Conservation (phyloP, 2,329 filamentous ascomycete species). For the Fusarium sp. region DNA sequence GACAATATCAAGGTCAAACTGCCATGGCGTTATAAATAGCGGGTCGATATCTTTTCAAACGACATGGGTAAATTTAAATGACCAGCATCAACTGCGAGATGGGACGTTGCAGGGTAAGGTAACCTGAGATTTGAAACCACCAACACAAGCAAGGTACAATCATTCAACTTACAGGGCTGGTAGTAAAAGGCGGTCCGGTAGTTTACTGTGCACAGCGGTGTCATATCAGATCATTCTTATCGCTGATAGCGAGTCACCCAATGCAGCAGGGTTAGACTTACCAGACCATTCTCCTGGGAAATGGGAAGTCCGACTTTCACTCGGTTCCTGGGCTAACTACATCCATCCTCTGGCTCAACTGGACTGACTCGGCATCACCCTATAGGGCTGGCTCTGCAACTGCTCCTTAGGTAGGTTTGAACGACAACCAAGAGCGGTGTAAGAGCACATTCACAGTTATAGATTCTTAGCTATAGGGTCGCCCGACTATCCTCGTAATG, state of each 20-base stretch:
- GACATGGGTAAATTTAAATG: neutral
- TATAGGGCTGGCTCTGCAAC: constrained; percentile 8
- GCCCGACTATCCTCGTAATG: neutral
- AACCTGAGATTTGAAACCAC: constrained; percentile 38
- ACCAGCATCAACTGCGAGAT: constrained; percentile 20
- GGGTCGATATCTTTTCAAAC: constrained; percentile 15
- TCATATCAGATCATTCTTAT: constrained; percentile 48
- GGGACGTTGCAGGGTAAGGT: constrained; percentile 41
- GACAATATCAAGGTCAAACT: neutral
- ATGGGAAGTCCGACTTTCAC: neutral
- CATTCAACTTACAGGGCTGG: constrained; percentile 2
- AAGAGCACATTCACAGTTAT: neutral
- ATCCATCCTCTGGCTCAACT: neutral
- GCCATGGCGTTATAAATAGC: constrained; percentile 25
- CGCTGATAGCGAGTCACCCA: constrained; percentile 34
- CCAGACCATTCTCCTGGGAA: constrained; percentile 14
- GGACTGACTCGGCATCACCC: constrained; percentile 15
- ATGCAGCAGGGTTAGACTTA: constrained; percentile 5
- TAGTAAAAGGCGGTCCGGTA: constrained; percentile 37
- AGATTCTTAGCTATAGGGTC: constrained; percentile 1
- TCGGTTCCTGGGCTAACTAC: constrained; percentile 13
- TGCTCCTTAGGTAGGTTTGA: neutral
- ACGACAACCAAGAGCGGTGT: constrained; percentile 7
- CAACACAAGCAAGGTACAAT: neutral
- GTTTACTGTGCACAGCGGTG: constrained; percentile 26